Evolutionary conservation across 805 yeast species (phyloP).

Genomic region (Ogataea saltuana): DNA sequence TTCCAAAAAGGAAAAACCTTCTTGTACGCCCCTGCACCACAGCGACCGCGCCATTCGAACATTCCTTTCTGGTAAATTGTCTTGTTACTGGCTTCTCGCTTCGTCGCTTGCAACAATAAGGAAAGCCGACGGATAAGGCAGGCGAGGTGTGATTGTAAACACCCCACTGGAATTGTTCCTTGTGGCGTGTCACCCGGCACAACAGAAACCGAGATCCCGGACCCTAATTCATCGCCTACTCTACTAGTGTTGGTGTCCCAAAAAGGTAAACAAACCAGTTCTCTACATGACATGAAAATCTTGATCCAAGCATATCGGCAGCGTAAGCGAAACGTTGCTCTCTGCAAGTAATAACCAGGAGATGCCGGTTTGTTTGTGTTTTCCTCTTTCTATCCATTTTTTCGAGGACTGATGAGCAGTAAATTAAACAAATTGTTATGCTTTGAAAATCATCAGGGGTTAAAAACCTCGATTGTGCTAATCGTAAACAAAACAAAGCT

Average conservation of each 20-base stretch:
- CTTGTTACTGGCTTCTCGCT: constrained; percentile 3
- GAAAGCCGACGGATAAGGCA: constrained; percentile 6
- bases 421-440: no score
- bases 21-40: constrained; percentile 10
- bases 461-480: no score
- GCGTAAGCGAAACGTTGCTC: neutral
- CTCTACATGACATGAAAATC: neutral
- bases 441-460: neutral
- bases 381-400: constrained; percentile 1
- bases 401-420: neutral
- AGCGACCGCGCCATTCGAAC: constrained; percentile 1
- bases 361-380: constrained; percentile 1
- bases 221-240: no score
- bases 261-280: neutral
- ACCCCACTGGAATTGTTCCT: neutral
- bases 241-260: neutral
- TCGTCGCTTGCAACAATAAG: constrained; percentile 7
- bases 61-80: constrained; percentile 5
- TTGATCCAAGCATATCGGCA: no score
- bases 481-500: no score
- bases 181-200: neutral
- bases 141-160: constrained; percentile 2
- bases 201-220: constrained; percentile 7
- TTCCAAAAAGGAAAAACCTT: constrained; percentile 15
- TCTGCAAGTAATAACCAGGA: constrained; percentile 1